Evolutionary conservation across 2,329 filamentous ascomycete genomes (phyloP), one percentile per base, ranked within the genome.

Genomic region (Coleophoma crateriformis): DNA sequence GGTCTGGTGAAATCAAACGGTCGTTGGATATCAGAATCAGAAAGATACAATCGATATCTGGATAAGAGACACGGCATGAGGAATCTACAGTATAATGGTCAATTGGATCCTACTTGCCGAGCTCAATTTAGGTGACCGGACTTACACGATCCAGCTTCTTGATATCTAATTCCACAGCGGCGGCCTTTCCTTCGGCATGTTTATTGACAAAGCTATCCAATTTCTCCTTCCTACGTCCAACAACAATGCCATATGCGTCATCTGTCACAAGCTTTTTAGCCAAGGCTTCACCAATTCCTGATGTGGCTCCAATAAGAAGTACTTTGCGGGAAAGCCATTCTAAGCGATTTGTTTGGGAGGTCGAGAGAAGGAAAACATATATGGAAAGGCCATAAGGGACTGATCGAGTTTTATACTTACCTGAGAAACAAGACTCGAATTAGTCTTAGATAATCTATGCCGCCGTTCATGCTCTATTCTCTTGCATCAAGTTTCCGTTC

Each of bases 1-100:
- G 77, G 74, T 15, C 68, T 61, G 6, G 69, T 64, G 58, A 81
- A 74, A 61, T 78, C 65, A 39, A 77, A 63, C 1, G 58, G 60
- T 27, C 68, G 66, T 59, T 84, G 79, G 33, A 78, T 68, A 8
- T 79, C 79, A 0, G 79, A 74, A 59, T 82, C 46, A 84, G 65
- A 48, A 84, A 63, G 22, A 85, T 60, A 55, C 72, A 74, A 64
- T 82, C 78, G 27, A 84, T 71, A 27, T 72, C 65, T 0, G 78
- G 75, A 38, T 38, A 7, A 7, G 35, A 38, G 27, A 27, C 6
- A 10, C 27, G 8, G 8, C 6, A 2, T 3, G 27, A 27, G 58
- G 78, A 69, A 27, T 27, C 27, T 27, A 27, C 27, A 27, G 27
- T 10, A 2, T 7, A 27, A 7, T 27, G 27, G 27, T 27, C 8